Evolutionary conservation across 345 rosid species (phyloP), one percentile per base, ranked within the genome.

Genomic region (Capsella bursapastoris): DNA sequence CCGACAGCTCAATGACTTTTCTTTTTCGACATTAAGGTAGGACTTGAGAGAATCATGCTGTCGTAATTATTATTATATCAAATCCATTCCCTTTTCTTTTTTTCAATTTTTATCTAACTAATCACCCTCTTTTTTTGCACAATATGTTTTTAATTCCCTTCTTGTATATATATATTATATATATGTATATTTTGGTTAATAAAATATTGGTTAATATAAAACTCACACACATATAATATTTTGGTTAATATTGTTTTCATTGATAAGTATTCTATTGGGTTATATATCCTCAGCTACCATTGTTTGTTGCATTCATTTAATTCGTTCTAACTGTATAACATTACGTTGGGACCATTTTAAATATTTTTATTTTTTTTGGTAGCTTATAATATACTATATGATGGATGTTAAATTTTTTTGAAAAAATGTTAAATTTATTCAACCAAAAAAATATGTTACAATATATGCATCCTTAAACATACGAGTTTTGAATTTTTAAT

Each of bases 1-100:
- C 76, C 73, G 81, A 71, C 81, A 77, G 81, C 81, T 77, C 77
- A 61, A 57, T 71, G 61, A 57, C 72, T 71, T 77, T 75, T 70
- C 80, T 77, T 71, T 77, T 71, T 64, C 72, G 72, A 65, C 80
- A 41, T 41, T 58, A 65, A 71, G 80, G 72, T 71, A 66, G 49
- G 79, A 43, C 78, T 66, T 66, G 57, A 38, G 65, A 47, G 51
- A 61, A 47, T 76, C 79, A 76, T 31, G 71, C 60, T 64, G 71
- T 77, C 80, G 57, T 77, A 64, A 70, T 76, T 76, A 64, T 77
- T 56, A 63, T 57, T 45, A 44, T 60, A 60, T 60, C 79, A 49
- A 60, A 60, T 60, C 69, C 51, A 15, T 40, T 31, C 2, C 18
- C 25, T 72, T 72, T 53, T 53, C 10, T 15, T 63, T 52, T 52